Percentiles rank a stretch among this genome's conserved stretches.
phyloP scores from a whole-genome alignment of 1,284 basidiomycete genomes.

The Rhodotorula sp. region DNA sequence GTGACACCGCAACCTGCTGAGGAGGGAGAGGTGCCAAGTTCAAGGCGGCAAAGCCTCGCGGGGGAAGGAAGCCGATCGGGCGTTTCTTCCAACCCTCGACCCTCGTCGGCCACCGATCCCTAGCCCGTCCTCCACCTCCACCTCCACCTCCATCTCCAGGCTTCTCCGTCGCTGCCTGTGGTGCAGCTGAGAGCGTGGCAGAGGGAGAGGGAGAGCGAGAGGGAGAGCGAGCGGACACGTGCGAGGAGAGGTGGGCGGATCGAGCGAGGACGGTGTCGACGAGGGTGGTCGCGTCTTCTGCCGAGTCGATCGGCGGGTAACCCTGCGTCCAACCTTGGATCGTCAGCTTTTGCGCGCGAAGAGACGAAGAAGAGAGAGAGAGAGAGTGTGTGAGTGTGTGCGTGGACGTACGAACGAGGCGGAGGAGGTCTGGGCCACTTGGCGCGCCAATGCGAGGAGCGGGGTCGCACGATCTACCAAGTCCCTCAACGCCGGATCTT shows the following conservation, averaged over 20 bases:
- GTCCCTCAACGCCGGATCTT: not conserved
- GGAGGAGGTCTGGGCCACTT: not conserved
- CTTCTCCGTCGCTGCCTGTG: not conserved
- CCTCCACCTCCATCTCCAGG: too few species aligned
- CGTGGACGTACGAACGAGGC: not conserved
- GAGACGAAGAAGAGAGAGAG: not conserved
- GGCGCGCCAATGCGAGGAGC: not conserved
- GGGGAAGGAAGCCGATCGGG: constrained; percentile 35
- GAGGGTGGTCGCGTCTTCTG: not conserved
- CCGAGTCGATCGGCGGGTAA: not conserved
- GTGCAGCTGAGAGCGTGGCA: too few species aligned
- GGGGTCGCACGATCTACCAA: not conserved
- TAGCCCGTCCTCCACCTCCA: not conserved
- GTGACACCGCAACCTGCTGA: too few species aligned
- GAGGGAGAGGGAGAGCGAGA: too few species aligned
- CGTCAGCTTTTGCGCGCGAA: not conserved
- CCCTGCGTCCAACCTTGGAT: not conserved
- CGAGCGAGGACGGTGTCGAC: not conserved
- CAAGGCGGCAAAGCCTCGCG: constrained; percentile 4
- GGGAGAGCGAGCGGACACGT: too few species aligned
- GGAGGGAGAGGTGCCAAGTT: constrained; percentile 9
- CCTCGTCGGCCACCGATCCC: not conserved
- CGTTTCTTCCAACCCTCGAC: too few species aligned
- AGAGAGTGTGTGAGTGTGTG: too few species aligned
- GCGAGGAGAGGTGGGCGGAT: not conserved